These are phyloP conservation scores for Wickerhamomyces bovis DNA, from an alignment of 805 yeast genomes.

Conservation along the genomic window DNA sequence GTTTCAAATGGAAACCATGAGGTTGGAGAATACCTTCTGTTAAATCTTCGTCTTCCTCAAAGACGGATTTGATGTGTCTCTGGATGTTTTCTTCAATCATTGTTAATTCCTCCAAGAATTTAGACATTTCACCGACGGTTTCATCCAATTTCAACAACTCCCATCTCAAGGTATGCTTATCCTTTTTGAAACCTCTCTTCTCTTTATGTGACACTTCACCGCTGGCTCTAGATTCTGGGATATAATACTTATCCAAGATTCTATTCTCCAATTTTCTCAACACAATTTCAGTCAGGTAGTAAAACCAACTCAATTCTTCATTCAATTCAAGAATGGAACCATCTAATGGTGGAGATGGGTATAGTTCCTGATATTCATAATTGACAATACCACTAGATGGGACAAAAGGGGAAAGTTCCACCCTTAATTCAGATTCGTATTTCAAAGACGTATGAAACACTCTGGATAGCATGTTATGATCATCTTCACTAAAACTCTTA, in stretches of 20 bases:
- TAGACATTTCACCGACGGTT: constrained; percentile 4
- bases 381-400: constrained; percentile 22
- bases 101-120: constrained; percentile 13
- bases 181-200: constrained; percentile 10
- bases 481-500: constrained; percentile 12
- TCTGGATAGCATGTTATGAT: constrained; percentile 15
- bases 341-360: constrained; percentile 20
- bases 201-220: constrained; percentile 4
- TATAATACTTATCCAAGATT: constrained; percentile 20
- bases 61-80: constrained; percentile 9
- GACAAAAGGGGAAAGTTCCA: constrained; percentile 21
- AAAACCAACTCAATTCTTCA: constrained; percentile 23
- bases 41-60: constrained; percentile 10
- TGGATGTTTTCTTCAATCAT: constrained; percentile 17
- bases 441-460: constrained; percentile 21
- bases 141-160: constrained; percentile 9
- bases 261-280: constrained; percentile 21
- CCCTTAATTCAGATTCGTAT: constrained; percentile 22
- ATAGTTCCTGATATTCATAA: constrained; percentile 19
- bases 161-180: constrained; percentile 16
- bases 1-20: constrained; percentile 18
- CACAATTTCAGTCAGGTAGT: constrained; percentile 20
- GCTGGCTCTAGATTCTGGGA: constrained; percentile 8
- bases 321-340: constrained; percentile 6
- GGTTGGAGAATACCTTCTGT: constrained; percentile 12